Base-by-base conservation (phyloP, 1,284 basidiomycete genomes). In the Schizophyllum amplum region DNA sequence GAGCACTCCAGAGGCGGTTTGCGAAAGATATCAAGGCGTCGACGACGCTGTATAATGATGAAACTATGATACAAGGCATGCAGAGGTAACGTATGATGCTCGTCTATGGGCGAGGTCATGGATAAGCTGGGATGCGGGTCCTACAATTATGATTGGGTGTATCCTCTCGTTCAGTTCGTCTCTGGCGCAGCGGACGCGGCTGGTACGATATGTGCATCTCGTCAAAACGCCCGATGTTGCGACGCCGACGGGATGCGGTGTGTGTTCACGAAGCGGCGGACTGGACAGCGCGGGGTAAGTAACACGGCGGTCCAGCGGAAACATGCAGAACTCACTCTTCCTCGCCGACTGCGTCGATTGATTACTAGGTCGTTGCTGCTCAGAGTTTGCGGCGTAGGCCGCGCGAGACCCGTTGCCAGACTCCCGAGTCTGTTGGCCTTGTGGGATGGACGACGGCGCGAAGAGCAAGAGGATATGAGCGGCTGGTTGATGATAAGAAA, bases 401-500 rank as follows among this genome's bases (percentile, higher is more conserved):
- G 33, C 33, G 33, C 33, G 33, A 42, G 11, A 9, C 33, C 33
- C 33, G 11, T 9, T 42, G 13, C 33, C 33, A 42, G 33, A 42
- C 33, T 9, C 33, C 33, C 17, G 33, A 42, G 3, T 17, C 33
- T 42, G 33, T 42, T 42, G 33, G 33, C 33, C 33, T 42, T 42
- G 33, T 42, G 11, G 17, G 17, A 42, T 17, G 33, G 13, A 42
- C n/a, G n/a, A n/a, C n/a, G n/a, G 17, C 11, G 33, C 33, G 33
- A 42, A 42, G 33, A 42, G 17, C 33, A 23, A 47, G 33, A 20
- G 22, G 24, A 46, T 23, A 24, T 46, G 52, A 42, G 49, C 26
- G 57, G 61, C 59, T 58, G 57, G 52, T 53, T 51, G 54, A 51
- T 4, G 7, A 42, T 42, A 9, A 17, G 33, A 13, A 17, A 13